Base-by-base conservation (phyloP, 768 basidiomycete genomes). In the Tricholoma sp. region DNA sequence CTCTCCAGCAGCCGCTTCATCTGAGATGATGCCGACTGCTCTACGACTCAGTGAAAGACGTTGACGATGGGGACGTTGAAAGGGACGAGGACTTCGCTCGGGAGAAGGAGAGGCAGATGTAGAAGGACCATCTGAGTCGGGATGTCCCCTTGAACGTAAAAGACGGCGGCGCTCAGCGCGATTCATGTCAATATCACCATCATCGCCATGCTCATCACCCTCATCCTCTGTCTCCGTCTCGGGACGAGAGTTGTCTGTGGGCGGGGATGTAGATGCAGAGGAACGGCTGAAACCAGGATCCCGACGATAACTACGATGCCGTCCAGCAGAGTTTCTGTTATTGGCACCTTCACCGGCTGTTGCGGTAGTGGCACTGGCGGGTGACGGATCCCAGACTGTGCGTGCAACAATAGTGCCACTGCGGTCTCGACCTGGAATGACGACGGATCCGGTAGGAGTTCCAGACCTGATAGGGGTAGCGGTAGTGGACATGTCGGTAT, bases 191-290 rank as follows among this genome's bases (percentile, higher is more conserved):
- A 80, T 77, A 50, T 78, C 76, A 34, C 76, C 72, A 59, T 84
- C 88, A 17, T 76, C 86, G 31, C 80, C 83, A 61, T 91, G 86
- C 1, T 75, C 78, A 52, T 89, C 88, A 24, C 77, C 85, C 47
- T 89, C 88, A 50, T 88, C 88, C 66, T 94, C 90, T 0, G 88
- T 86, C 70, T 91, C 89, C 0, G 88, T 86, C 56, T 88, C 86
- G 0, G 85, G 77, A 11, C 86, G 74, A 0, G 84, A 84, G n/a
- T 75, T 80, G 32, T 74, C 72, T 0, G 70, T 70, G 1, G 71
- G 70, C 3, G 68, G 63, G 11, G 76, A 72, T 5, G 78, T 77
- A 0, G 79, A 79, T 37, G 66, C 65, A 37, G 71, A 58, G 53
- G 63, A 52, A 13, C 70, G 64, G 41, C 49, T 54, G 3, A 37